Conservation (phyloP, 2,329 filamentous ascomycete genomes). For the Seiridium cupressi region DNA sequence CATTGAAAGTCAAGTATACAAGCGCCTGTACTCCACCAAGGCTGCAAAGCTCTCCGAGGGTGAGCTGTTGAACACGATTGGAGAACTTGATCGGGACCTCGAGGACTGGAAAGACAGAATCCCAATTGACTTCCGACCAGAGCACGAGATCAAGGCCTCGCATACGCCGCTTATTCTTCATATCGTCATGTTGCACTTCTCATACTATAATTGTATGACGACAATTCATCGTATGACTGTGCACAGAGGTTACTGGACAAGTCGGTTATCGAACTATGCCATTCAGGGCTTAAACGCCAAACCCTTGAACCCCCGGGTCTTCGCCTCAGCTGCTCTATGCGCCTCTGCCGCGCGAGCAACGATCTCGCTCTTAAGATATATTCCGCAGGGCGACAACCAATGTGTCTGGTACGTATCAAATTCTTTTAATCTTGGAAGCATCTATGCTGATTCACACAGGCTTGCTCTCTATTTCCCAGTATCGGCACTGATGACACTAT, state of each 20-base stretch:
- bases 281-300: slow-evolving; percentile 90
- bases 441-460: slow-evolving; percentile 44
- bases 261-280: slow-evolving; percentile 87
- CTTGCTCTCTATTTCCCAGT: slow-evolving; percentile 96
- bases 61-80: slow-evolving; percentile 91
- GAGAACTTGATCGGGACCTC: slow-evolving; percentile 83
- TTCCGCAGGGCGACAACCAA: slow-evolving; percentile 90
- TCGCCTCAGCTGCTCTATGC: slow-evolving; percentile 88
- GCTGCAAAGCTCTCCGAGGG: slow-evolving; percentile 90
- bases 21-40: slow-evolving; percentile 85
- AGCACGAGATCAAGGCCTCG: slow-evolving; percentile 90
- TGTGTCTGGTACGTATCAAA: slow-evolving; percentile 78
- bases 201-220: slow-evolving; percentile 96
- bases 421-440: not conserved
- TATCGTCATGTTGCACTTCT: slow-evolving; percentile 90
- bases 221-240: slow-evolving; percentile 99
- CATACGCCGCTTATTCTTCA: slow-evolving; percentile 94
- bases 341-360: slow-evolving; percentile 90
- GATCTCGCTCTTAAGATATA: slow-evolving; percentile 92
- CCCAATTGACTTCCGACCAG: slow-evolving; percentile 92
- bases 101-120: slow-evolving; percentile 98
- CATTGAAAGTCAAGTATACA: slow-evolving; percentile 94
- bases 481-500: slow-evolving; percentile 89
- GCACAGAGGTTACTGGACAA: slow-evolving; percentile 98
- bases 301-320: slow-evolving; percentile 89